Base-by-base conservation (phyloP, 306 rosid species). In the Hippophae tibetana region DNA sequence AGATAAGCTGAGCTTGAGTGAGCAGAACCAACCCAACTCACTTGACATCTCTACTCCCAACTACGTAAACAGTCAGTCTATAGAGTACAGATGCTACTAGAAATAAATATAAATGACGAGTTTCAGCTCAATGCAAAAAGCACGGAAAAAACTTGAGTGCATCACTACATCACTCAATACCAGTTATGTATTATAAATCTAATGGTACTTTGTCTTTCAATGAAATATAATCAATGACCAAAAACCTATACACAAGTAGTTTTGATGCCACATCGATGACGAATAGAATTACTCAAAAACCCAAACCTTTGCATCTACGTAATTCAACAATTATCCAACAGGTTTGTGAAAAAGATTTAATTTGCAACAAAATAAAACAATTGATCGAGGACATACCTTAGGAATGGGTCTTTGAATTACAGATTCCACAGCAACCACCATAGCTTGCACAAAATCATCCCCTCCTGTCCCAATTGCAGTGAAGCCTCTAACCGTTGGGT, bases 381-480 rank as follows among this genome's bases (percentile, higher is more conserved):
- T 3, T 31, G 38, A 14, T 5, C 43, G 42, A 11, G 38, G 42
- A 42, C 46, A 65, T 71, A 89, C 96, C 96, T 77, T 76, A 8
- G 96, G 90, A 70, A 89, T 71, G 7, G 96, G 94, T 76, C 83
- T 70, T 53, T 89, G 86, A 61, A 85, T 77, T 46, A 89, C 96
- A 42, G 96, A 89, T 64, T 89, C 96, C 8, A 89, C 96, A 1
- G 96, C 96, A 65, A 89, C 81, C 42, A 89, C 86, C 96, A 89
- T 89, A 47, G 96, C 81, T 60, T 85, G 95, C 72, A 89, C 96
- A 60, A 89, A 89, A 53, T 89, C 96, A 52, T 89, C 90, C 13
- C 94, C 94, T 62, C 96, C 96, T 1, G 90, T 88, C 64, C 97
- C 99, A 58, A 93, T 93, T 3, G 99, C 99, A 5, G 99, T 93